Base-by-base conservation (phyloP, 768 basidiomycete genomes). In the Asterophora parasitica region DNA sequence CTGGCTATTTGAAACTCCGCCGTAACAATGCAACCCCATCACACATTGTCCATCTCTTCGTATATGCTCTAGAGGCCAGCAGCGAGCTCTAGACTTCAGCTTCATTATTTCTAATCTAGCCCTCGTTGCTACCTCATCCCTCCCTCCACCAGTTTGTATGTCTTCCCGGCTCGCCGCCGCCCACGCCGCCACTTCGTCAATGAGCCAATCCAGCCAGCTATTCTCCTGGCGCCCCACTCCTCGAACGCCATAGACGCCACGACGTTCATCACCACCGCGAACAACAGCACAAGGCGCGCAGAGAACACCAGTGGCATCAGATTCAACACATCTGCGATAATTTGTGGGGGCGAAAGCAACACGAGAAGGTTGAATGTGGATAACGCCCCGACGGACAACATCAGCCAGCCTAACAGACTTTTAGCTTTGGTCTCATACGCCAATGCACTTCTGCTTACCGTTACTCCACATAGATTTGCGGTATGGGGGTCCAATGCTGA, bases 401-500 rank as follows among this genome's bases (percentile, higher is more conserved):
- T 85, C 52, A 99, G 76, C 75, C 84, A 83, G 30, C 77, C 92
- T 95, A n/a, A 44, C 44, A 11, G 17, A 17, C 6, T 32, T 44
- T 47, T 31, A 42, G 52, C 20, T 32, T 30, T 12, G 23, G 27
- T 26, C 42, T 12, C 17, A 16, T 39, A 7, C 30, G 3, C 11
- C 31, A 12, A 45, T 30, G 26, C 38, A 32, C 15, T 35, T 16
- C 52, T 44, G 36, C 82, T 47, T 61, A 94, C 94, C 81, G 61
- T 99, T 99, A 12, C 93, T 90, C 81, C 88, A 92, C 77, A 98
- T 89, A 19, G 92, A 78, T 65, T 90, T 88, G 42, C 96, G 81
- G 65, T 95, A 99, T 4, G 96, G 96, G 3, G 94, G 94, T 0
- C 96, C 96, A 55, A 98, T 96, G 63, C 91, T 95, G 70, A 98